Evolutionary conservation across 2,329 filamentous ascomycete species (phyloP).

Genomic region (Microdochium trichocladiopsis): DNA sequence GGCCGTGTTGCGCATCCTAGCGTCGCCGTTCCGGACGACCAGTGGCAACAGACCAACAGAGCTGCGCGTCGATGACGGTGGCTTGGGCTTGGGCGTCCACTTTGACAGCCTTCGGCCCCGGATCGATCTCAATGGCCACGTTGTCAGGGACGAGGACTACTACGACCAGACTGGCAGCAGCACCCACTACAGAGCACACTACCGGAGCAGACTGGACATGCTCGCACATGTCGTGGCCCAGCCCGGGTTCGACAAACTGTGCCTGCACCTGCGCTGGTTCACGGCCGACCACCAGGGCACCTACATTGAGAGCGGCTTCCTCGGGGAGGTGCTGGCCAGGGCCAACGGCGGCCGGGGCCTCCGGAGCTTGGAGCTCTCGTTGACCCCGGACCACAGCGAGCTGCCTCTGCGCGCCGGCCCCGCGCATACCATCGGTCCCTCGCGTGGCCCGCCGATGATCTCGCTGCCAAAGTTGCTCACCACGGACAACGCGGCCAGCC

Average conservation of each 20-base stretch:
- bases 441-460: neutral
- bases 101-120: neutral
- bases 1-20: neutral
- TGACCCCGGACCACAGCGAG: neutral
- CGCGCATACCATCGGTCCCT: neutral
- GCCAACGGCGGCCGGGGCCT: neutral
- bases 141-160: neutral
- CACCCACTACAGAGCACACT: neutral
- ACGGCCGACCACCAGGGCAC: neutral
- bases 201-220: neutral
- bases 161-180: neutral
- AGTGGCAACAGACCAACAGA: neutral
- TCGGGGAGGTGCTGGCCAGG: neutral
- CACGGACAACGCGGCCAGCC: no score
- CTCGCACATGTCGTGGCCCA: neutral
- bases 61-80: neutral
- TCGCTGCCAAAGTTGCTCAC: no score
- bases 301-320: neutral
- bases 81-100: neutral
- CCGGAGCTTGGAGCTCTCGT: neutral
- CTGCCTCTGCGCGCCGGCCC: neutral
- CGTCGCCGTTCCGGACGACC: neutral
- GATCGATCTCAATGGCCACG: no score
- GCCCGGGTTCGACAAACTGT: neutral
- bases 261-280: neutral